Conservation (phyloP, 352 stramenopile genomes). For the Pythium grandisporangium region DNA sequence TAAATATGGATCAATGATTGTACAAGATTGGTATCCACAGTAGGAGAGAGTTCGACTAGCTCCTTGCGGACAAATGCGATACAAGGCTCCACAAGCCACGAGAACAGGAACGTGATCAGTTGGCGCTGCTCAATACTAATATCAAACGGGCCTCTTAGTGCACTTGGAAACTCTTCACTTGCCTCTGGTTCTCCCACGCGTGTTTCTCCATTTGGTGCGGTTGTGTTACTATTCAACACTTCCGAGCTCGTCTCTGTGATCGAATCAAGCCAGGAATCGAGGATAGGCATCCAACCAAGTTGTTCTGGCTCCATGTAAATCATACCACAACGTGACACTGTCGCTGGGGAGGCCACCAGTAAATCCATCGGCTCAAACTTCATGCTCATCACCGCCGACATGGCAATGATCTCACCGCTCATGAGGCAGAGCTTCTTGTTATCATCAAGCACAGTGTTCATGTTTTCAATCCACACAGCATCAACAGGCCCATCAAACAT, state of each 20-base stretch:
- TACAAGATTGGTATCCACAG: conserved; percentile 88
- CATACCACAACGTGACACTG: conserved; percentile 91
- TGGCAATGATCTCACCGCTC: conserved; percentile 93
- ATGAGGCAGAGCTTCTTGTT: conserved; percentile 94
- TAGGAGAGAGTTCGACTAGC: conserved; percentile 77
- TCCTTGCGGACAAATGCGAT: conserved; percentile 87
- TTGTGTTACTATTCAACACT: not conserved
- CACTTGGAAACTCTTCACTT: too few relatives aligned
- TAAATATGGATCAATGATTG: conserved; percentile 83
- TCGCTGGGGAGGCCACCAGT: conserved; percentile 89
- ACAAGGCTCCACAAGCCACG: conserved; percentile 84
- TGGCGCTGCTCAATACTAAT: conserved; percentile 66
- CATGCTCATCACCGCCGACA: conserved; percentile 93
- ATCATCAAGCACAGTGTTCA: conserved; percentile 93
- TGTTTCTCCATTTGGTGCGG: conserved; percentile 4
- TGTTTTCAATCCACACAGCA: conserved; percentile 94
- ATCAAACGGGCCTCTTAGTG: conserved; percentile 63
- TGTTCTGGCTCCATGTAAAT: conserved; percentile 93
- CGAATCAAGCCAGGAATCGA: conserved; percentile 87
- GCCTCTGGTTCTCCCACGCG: conserved; percentile 1
- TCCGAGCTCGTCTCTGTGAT: conserved; percentile 18
- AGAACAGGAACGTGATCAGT: conserved; percentile 73
- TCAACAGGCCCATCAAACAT: conserved; percentile 92
- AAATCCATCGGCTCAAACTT: conserved; percentile 95
- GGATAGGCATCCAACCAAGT: conserved; percentile 81